Evolutionary conservation across 305 asterid species (phyloP), one percentile per base, ranked within the genome.

Genomic region (Fraxinus latifolia): DNA sequence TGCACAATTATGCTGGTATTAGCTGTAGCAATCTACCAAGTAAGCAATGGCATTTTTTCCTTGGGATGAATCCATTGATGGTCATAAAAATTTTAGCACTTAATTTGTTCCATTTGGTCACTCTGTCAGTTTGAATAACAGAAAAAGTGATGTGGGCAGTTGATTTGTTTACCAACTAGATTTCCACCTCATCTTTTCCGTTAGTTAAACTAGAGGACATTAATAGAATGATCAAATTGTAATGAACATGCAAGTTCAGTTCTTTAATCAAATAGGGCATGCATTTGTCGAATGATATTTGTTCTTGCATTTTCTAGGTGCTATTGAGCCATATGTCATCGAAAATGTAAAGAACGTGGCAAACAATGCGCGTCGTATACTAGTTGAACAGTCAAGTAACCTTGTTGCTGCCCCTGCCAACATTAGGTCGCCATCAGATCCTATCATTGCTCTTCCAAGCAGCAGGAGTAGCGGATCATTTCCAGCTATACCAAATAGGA

Each of bases 391-490:
- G 74, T 81, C 91, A 55, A 87, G 81, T 80, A 95, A 95, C 85
- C 90, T 92, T 47, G 87, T 87, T 19, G 91, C 94, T 58, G 32
- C 80, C 76, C 92, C 97, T 50, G 86, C 92, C 47, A 83, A 78
- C 19, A 65, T 4, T 37, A 83, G 79, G 50, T 65, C 74, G 42
- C 87, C 87, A 15, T 34, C 77, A 25, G 91, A 80, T 67, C 84
- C 86, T 0, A 34, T 39, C 62, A 73, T 39, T 79, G 50, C 89
- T 85, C 85, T 90, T 82, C 95, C 93, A 50, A 89, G 85, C 77
- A 77, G 85, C 82, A 90, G 94, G 86, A 92, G 97, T 67, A 93
- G 98, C 74, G 97, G 98, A 8, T 91, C 98, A n/a, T 93, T 92
- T 84, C 91, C 93, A 65, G 97, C 91, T 19, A 74, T 89, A 44